phyloP scores from a whole-genome alignment of 805 yeast species.

The Kodamaea fukazawae region DNA sequence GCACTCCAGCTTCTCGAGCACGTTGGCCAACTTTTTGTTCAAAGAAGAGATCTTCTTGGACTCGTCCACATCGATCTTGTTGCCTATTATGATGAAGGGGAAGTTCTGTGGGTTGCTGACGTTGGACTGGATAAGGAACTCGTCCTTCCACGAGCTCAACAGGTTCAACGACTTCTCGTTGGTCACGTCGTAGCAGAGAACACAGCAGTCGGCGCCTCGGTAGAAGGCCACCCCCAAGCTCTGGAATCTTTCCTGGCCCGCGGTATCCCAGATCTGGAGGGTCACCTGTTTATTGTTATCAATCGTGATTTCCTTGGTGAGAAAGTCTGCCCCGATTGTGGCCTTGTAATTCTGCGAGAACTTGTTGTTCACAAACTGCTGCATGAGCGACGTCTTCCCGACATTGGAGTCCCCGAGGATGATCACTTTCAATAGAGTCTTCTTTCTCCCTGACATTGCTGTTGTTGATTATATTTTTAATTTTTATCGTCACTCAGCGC shows the following conservation, averaged over 20 bases:
- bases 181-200: slow-evolving; percentile 91
- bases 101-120: slow-evolving; percentile 91
- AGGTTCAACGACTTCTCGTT: slow-evolving; percentile 91
- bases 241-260: slow-evolving; percentile 98
- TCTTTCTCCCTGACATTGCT: slow-evolving; percentile 60
- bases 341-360: slow-evolving; percentile 96
- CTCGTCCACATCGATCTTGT: slow-evolving; percentile 93
- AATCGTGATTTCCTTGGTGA: slow-evolving; percentile 83
- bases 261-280: slow-evolving; percentile 96
- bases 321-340: slow-evolving; percentile 95
- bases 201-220: slow-evolving; percentile 98
- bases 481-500: slow-evolving; percentile 1
- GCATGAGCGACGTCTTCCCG: slow-evolving; percentile 96
- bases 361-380: slow-evolving; percentile 92
- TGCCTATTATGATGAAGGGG: slow-evolving; percentile 94
- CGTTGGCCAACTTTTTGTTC: slow-evolving; percentile 49
- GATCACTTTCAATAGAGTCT: slow-evolving; percentile 79
- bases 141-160: slow-evolving; percentile 90
- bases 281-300: slow-evolving; percentile 77
- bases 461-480: no score
- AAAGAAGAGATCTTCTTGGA: slow-evolving; percentile 68
- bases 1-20: slow-evolving; percentile 27
- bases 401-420: slow-evolving; percentile 97
- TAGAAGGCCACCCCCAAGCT: slow-evolving; percentile 95
- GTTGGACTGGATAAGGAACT: slow-evolving; percentile 89